Percentiles rank a stretch among this genome's conserved stretches.
phyloP scores from a whole-genome alignment of 2,329 filamentous ascomycete species.

The Paraconiothyrium brasiliense region DNA sequence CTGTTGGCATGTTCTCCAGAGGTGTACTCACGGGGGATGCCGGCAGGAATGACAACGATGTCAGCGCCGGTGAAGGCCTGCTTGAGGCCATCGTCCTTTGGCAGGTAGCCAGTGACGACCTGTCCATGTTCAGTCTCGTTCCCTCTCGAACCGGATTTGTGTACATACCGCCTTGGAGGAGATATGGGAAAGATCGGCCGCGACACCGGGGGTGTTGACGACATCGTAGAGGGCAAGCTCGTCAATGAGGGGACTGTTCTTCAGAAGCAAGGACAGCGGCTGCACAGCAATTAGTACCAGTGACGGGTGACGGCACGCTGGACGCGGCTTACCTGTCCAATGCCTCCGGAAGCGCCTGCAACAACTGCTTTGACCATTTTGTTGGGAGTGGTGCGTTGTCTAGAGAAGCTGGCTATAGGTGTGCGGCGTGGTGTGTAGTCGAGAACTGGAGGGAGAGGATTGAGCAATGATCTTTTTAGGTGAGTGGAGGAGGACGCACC shows the following conservation, averaged over 20 bases:
- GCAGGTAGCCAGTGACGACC: slow-evolving; percentile 90
- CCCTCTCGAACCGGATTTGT: slow-evolving; percentile 16
- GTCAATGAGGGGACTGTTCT: slow-evolving; percentile 85
- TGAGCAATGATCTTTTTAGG: slow-evolving; percentile 25
- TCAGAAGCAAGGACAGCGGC: slow-evolving; percentile 96
- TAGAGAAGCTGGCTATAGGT: slow-evolving; percentile 21
- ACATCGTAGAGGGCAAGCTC: slow-evolving; percentile 99
- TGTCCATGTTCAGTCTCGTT: slow-evolving; percentile 32
- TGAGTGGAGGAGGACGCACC: slow-evolving; percentile 16
- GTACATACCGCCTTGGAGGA: slow-evolving; percentile 79
- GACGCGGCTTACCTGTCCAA: slow-evolving; percentile 80
- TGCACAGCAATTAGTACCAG: slow-evolving; percentile 51
- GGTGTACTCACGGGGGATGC: slow-evolving; percentile 82
- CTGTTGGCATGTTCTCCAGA: neutral
- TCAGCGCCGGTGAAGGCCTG: slow-evolving; percentile 90
- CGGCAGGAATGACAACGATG: slow-evolving; percentile 95
- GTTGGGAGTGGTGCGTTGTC: slow-evolving; percentile 26
- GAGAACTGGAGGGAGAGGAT: slow-evolving; percentile 26
- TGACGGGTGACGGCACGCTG: slow-evolving; percentile 12
- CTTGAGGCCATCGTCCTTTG: slow-evolving; percentile 84
- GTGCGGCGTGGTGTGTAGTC: slow-evolving; percentile 24
- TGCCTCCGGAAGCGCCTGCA: slow-evolving; percentile 96
- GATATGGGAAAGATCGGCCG: slow-evolving; percentile 96
- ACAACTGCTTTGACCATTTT: slow-evolving; percentile 64
- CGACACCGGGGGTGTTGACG: slow-evolving; percentile 96